phyloP scores from a whole-genome alignment of 768 basidiomycete species.

The Pulveroboletus frians region DNA sequence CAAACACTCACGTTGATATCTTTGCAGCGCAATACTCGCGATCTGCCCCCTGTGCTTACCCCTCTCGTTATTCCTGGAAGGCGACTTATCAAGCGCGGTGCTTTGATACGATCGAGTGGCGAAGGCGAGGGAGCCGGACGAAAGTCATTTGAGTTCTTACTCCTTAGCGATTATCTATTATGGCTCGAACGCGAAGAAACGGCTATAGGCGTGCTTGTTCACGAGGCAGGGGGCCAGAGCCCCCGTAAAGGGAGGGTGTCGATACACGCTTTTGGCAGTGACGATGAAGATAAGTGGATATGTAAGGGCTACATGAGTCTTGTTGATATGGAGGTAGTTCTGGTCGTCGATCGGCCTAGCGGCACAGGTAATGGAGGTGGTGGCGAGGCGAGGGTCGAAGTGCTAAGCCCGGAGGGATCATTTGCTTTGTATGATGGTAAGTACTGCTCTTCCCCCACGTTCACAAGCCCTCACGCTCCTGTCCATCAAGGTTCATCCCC shows the following conservation, averaged over 20 bases:
- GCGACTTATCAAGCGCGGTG: conserved; percentile 64
- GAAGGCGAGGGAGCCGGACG: conserved; percentile 38
- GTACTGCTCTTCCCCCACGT: conserved; percentile 8
- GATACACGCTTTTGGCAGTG: conserved; percentile 21
- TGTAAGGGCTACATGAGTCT: conserved; percentile 67
- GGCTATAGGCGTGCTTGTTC: conserved; percentile 15
- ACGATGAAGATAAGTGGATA: conserved; percentile 63
- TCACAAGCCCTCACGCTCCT: background rate
- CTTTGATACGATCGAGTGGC: conserved; percentile 45
- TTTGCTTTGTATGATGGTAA: conserved; percentile 70
- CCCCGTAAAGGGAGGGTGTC: conserved; percentile 17
- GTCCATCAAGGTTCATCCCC: conserved; percentile 5
- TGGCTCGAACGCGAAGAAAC: conserved; percentile 62
- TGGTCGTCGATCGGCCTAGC: conserved; percentile 34
- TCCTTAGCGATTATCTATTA: conserved; percentile 78
- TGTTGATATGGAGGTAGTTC: conserved; percentile 72
- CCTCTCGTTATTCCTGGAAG: conserved; percentile 79
- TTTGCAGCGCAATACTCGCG: conserved; percentile 70
- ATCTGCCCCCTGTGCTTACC: conserved; percentile 72
- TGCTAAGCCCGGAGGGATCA: conserved; percentile 71
- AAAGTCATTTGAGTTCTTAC: conserved; percentile 60
- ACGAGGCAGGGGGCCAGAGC: conserved; percentile 16
- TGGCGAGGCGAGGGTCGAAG: conserved; percentile 60
- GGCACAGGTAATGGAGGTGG: conserved; percentile 3
- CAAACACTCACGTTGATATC: conserved; percentile 72